Conservation (phyloP, 2,329 filamentous ascomycete species). For the Lachnellula suecica region DNA sequence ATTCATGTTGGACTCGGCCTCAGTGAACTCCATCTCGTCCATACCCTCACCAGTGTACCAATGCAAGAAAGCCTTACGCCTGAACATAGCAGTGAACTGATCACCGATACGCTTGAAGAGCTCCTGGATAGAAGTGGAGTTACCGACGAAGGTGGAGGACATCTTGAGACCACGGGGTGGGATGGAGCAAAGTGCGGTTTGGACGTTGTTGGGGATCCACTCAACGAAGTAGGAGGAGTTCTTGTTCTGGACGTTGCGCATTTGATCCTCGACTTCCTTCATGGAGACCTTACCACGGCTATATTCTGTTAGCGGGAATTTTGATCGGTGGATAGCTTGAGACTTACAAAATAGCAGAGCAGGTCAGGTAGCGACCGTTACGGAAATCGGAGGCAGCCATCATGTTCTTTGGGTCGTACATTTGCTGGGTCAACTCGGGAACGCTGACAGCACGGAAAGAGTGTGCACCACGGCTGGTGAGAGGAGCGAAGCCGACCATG, state of each 20-base stretch:
- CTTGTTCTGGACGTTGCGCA: conserved; percentile 99
- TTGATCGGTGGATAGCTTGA: neutral
- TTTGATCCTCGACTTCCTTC: conserved; percentile 99
- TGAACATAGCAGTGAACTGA: conserved; percentile 99
- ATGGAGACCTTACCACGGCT: conserved; percentile 99
- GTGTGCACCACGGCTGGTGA: conserved; percentile 89
- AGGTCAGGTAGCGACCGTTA: conserved; percentile 98
- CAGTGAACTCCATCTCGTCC: conserved; percentile 99
- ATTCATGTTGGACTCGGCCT: conserved; percentile 99
- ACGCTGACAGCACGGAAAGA: conserved; percentile 98
- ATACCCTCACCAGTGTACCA: conserved; percentile 99
- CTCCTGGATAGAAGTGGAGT: conserved; percentile 99
- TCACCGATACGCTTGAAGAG: conserved; percentile 99
- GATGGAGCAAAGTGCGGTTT: conserved; percentile 98
- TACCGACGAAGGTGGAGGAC: conserved; percentile 98
- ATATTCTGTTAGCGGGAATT: conserved; percentile 31
- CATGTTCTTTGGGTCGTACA: conserved; percentile 99
- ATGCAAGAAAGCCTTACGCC: conserved; percentile 99
- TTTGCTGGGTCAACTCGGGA: conserved; percentile 98
- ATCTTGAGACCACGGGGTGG: conserved; percentile 97
- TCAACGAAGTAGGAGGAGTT: conserved; percentile 99
- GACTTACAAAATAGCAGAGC: conserved; percentile 85
- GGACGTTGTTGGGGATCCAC: conserved; percentile 99
- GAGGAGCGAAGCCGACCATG: conserved; percentile 99
- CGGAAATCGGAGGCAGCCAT: conserved; percentile 99